Base-by-base conservation (phyloP, 495 filamentous ascomycete genomes). In the Polyplosphaeria fusca region DNA sequence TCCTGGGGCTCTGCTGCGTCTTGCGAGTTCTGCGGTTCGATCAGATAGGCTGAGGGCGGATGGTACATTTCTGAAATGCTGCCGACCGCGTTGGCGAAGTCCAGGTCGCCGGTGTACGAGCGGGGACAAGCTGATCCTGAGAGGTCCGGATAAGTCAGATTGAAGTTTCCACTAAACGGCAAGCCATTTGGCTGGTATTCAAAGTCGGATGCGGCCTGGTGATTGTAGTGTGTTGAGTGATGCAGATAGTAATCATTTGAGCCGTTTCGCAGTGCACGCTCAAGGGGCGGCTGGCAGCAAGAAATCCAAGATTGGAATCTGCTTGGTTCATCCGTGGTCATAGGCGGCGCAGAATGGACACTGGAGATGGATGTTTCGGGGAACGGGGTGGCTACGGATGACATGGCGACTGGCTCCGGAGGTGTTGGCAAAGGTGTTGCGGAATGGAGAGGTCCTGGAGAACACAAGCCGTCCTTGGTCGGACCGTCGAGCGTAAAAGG, bases 31-130 rank as follows among this genome's bases (percentile, higher is more conserved):
- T 30, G 57, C 13, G 61, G 56, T 12, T 60, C 52, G 13, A 65
- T 42, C 18, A 55, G 52, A 32, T 65, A 66, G 9, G 63, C 63
- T 14, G 47, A 45, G 4, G 63, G 63, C 4, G 63, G 63, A 49
- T 62, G 62, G 7, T 58, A 49, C 11, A n/a, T n/a, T n/a, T 66
- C 41, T 11, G 23, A 12, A 20, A 54, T 55, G 40, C 22, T 44
- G 32, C 28, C 58, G n/a, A 38, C 16, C 16, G 45, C 13, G 19
- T 38, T 26, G 13, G 54, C 19, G 9, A 65, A 22, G 14, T 51
- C 58, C 39, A 55, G 47, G 30, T 1, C 39, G 28, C 25, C 40
- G 14, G 46, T 19, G 37, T 65, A 61, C 18, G 62, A 47, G n/a
- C 62, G 57, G n/a, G 62, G 57, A 26, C 57, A 59, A 40, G 50